Base-by-base conservation (phyloP, 2,329 filamentous ascomycete genomes). In the Phoma sp. region DNA sequence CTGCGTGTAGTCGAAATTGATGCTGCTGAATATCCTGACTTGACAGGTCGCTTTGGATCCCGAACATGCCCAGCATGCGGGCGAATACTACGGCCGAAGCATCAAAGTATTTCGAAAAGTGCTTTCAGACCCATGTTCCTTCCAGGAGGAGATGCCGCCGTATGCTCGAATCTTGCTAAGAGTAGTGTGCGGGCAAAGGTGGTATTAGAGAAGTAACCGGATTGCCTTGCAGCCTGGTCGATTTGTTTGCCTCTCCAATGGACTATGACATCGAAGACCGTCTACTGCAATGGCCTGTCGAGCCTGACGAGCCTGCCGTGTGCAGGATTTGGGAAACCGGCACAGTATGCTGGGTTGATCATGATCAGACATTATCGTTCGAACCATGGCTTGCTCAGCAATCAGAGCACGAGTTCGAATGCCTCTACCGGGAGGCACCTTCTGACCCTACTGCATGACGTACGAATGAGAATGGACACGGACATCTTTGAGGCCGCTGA, bases 11-110 rank as follows among this genome's bases (percentile, higher is more conserved):
- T 54, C 55, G 9, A 50, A 35, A 19, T 39, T 48, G 25, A 50
- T 54, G 44, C 37, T 54, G 12, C 21, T 54, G 36, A 54, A 58
- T n/a, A 54, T 44, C n/a, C 21, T 58, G 25, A 54, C 55, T 6
- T 54, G 47, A 9, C 55, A 54, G 25, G 54, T 58, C 15, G 54
- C 50, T 1, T 40, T 45, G 22, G 41, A 58, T 24, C 50, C 45
- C 3, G 51, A 54, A 32, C 45, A 54, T 51, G 40, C 41, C 7
- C 21, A 17, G 17, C 38, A 47, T 15, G 55, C 37, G 10, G 37
- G 47, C 25, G 44, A 54, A 32, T 58, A 51, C 32, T 54, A 58
- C 35, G 49, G 55, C 17, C 45, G 50, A 9, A 58, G 50, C 39
- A 50, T 58, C 17, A 50, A 22, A 8, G 49, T 17, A 5, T 57